Conservation (phyloP, 2,329 filamentous ascomycete genomes). For the Colletotrichum sojae region DNA sequence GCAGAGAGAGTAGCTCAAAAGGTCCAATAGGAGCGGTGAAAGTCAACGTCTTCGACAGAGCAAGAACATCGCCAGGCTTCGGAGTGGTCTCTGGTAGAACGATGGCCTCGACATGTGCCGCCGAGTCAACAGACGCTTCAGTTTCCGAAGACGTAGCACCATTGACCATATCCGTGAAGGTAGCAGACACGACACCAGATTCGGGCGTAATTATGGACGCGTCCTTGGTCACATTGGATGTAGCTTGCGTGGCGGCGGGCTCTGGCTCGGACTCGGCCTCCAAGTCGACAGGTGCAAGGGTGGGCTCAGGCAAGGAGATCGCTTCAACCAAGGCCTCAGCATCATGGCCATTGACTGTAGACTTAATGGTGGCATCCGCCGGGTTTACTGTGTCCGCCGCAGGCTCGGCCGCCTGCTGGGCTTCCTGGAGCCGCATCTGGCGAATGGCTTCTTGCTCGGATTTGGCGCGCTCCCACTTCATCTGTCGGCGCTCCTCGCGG, state of each 20-base stretch:
- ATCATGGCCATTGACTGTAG: constrained; percentile 15
- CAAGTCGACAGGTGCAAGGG: constrained; percentile 1
- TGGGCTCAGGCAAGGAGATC: constrained; percentile 25
- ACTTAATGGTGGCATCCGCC: constrained; percentile 3
- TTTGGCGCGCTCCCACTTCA: constrained; percentile 93
- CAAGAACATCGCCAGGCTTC: background rate
- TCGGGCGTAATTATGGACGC: background rate
- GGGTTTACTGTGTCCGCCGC: background rate
- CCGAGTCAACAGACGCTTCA: constrained; percentile 1
- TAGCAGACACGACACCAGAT: constrained; percentile 10
- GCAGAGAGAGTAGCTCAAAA: constrained; percentile 64
- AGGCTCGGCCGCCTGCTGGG: constrained; percentile 44
- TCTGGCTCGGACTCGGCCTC: background rate
- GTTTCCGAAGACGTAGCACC: background rate
- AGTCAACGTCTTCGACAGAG: background rate
- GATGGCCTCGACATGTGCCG: background rate
- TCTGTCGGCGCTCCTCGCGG: constrained; percentile 83
- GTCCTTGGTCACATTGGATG: constrained; percentile 15
- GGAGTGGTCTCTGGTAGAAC: background rate
- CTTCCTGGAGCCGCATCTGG: constrained; percentile 70
- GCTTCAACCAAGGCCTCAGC: constrained; percentile 26
- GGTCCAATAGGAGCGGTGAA: constrained; percentile 54
- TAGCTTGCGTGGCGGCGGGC: background rate
- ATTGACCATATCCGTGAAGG: background rate
- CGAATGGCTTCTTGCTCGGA: constrained; percentile 88